Conservation (phyloP, 106 monocot genomes). For the Vanilla planifolia region DNA sequence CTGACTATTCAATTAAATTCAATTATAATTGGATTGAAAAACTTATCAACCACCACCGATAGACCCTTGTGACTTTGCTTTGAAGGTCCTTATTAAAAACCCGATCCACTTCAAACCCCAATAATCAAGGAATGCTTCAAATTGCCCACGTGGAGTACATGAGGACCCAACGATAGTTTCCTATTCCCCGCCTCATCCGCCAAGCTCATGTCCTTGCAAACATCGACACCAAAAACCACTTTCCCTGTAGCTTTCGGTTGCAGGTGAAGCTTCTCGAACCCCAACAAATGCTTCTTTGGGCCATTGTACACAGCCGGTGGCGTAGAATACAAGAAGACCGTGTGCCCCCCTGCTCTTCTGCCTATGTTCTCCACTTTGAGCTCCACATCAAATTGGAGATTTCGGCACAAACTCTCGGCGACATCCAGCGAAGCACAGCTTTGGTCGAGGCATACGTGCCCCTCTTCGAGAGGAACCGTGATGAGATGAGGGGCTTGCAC, state of each 20-base stretch:
- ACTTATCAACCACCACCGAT: no score
- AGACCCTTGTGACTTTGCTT: no score
- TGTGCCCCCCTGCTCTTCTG: conserved; percentile 38
- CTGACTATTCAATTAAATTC: no score
- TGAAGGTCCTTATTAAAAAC: conserved; percentile 21
- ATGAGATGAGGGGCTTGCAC: conserved; percentile 47
- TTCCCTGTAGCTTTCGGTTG: conserved; percentile 17
- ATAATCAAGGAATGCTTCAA: conserved; percentile 81
- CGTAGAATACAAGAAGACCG: conserved; percentile 67
- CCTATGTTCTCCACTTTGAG: conserved; percentile 63
- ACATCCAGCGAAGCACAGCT: conserved; percentile 56
- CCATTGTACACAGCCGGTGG: conserved; percentile 70
- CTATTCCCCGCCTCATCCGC: conserved; percentile 68
- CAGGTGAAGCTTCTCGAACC: conserved; percentile 72
- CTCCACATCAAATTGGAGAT: conserved; percentile 41
- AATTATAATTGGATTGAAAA: no score
- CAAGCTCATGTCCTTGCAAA: conserved; percentile 81
- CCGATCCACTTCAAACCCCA: conserved; percentile 24
- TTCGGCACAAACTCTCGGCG: conserved; percentile 31
- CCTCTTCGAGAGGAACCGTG: conserved; percentile 48
- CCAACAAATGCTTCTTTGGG: conserved; percentile 75
- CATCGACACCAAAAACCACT: conserved; percentile 79
- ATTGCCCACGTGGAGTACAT: conserved; percentile 69
- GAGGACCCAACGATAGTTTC: conserved; percentile 75
- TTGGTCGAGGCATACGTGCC: conserved; percentile 34